phyloP scores from a whole-genome alignment of 1,284 basidiomycete genomes.

The Butyriboletus appendiculatus region DNA sequence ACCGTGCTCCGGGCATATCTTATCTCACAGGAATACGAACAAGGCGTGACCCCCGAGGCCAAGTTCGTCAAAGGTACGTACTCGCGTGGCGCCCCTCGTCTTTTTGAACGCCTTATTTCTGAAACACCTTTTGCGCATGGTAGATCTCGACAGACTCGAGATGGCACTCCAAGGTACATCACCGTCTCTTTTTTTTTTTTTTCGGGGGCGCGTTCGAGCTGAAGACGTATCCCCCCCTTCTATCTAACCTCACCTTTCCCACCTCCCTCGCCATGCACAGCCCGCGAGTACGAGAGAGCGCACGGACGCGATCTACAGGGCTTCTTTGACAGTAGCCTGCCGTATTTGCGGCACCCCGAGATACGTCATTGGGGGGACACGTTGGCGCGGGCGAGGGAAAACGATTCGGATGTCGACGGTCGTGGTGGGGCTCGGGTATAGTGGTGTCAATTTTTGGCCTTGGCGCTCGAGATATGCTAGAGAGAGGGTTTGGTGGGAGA shows the following conservation, averaged over 20 bases:
- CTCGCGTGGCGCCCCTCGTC: background rate
- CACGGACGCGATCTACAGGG: constrained; percentile 55
- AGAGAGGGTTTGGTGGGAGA: too few relatives aligned
- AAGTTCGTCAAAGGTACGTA: constrained; percentile 85
- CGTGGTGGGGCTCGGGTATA: too few relatives aligned
- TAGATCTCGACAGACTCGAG: constrained; percentile 92
- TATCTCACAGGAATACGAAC: constrained; percentile 83
- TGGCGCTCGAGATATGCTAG: too few relatives aligned
- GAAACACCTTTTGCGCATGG: too few relatives aligned
- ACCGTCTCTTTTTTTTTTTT: background rate
- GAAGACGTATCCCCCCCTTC: too few relatives aligned
- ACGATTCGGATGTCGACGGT: background rate
- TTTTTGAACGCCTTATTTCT: background rate
- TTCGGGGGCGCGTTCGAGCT: too few relatives aligned
- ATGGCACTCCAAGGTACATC: constrained; percentile 79
- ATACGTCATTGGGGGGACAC: constrained; percentile 75
- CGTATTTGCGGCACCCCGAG: constrained; percentile 74
- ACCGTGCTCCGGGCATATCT: too few relatives aligned
- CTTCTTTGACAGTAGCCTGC: constrained; percentile 78
- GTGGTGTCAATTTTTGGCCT: too few relatives aligned
- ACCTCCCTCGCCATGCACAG: constrained; percentile 36
- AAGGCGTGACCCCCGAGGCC: constrained; percentile 77
- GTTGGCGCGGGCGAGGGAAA: constrained; percentile 46
- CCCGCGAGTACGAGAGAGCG: constrained; percentile 69
- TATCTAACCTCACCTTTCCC: too few relatives aligned